Evolutionary conservation across 2,329 filamentous ascomycete species (phyloP).

Genomic region (Harringtonia lauricola): DNA sequence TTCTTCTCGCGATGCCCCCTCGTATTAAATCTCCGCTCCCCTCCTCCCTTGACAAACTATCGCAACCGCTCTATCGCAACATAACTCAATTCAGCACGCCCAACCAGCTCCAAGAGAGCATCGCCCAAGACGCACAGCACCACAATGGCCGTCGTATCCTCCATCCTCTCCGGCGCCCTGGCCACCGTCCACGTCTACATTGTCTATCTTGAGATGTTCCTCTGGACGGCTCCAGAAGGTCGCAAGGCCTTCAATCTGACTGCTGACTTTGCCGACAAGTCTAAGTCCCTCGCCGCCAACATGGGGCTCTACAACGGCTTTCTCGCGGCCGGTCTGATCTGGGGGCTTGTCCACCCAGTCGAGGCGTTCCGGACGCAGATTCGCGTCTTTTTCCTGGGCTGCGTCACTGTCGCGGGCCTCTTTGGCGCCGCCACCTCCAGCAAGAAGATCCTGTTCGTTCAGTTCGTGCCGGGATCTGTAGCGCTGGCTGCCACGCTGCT

Average conservation of each 20-base stretch:
- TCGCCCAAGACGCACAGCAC: too few species aligned
- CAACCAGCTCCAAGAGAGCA: too few species aligned
- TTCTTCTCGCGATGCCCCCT: too few species aligned
- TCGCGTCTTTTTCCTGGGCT: constrained; percentile 34
- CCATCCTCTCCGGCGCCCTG: constrained; percentile 23
- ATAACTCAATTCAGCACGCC: too few species aligned
- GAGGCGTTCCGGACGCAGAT: constrained; percentile 30
- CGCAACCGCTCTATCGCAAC: too few species aligned
- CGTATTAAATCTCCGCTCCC: too few species aligned
- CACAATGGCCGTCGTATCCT: constrained; percentile 10
- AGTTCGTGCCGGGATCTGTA: constrained; percentile 25
- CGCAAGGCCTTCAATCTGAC: constrained; percentile 31
- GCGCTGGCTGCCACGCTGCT: constrained; percentile 19
- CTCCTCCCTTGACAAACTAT: too few species aligned
- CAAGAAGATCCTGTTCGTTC: constrained; percentile 30
- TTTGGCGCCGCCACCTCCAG: constrained; percentile 32
- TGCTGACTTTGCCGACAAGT: constrained; percentile 33
- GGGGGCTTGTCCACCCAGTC: constrained; percentile 34
- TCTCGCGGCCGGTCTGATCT: constrained; percentile 34
- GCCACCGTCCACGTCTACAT: constrained; percentile 36
- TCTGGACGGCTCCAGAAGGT: constrained; percentile 35
- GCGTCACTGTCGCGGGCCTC: constrained; percentile 31
- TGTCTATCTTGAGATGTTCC: constrained; percentile 35
- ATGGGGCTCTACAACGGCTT: constrained; percentile 44
- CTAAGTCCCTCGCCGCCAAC: constrained; percentile 33